Base-by-base conservation (phyloP, 495 filamentous ascomycete genomes). In the Penicillium argentinense region DNA sequence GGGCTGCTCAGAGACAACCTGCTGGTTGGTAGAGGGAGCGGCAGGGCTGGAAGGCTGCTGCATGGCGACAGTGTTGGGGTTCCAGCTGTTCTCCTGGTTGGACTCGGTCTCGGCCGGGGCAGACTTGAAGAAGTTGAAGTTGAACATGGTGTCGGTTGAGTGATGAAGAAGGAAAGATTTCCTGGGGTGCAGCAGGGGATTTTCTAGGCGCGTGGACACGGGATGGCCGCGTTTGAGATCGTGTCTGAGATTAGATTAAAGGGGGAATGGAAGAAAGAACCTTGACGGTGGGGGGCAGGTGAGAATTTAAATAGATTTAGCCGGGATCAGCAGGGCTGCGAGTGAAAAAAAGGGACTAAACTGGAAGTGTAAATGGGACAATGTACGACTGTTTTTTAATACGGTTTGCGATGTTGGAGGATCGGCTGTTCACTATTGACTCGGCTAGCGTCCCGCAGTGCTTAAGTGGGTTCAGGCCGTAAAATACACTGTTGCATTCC, bases 51-150 rank as follows among this genome's bases (percentile, higher is more conserved):
- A 50, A n/a, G 66, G 69, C 51, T 69, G 69, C 41, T 71, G 62
- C 66, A 72, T 73, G 37, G 66, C 60, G 33, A 73, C 40, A 8
- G 71, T 65, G 51, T 64, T 59, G 46, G 66, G 30, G 55, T 73
- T 67, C 63, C 65, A 72, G 44, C 48, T 50, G 22, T 48, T 48
- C 43, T 59, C 46, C 12, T 47, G 44, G 21, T 47, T 11, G 42
- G 55, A 12, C 41, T 57, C 29, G 32, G 60, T 29, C 43, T 71
- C 59, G 36, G 63, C 36, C 44, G 64, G 56, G 43, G 60, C 45
- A 23, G 69, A 70, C 50, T 62, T 62, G 69, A 73, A 69, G 50
- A 60, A 57, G 59, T 60, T 64, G 56, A 69, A 62, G 57, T 64
- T 57, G 63, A 69, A 69, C 66, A 73, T 68, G 48, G 47, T 63